phyloP scores from a whole-genome alignment of 164 flowering plant genomes.

The Nymphaea colorata region DNA sequence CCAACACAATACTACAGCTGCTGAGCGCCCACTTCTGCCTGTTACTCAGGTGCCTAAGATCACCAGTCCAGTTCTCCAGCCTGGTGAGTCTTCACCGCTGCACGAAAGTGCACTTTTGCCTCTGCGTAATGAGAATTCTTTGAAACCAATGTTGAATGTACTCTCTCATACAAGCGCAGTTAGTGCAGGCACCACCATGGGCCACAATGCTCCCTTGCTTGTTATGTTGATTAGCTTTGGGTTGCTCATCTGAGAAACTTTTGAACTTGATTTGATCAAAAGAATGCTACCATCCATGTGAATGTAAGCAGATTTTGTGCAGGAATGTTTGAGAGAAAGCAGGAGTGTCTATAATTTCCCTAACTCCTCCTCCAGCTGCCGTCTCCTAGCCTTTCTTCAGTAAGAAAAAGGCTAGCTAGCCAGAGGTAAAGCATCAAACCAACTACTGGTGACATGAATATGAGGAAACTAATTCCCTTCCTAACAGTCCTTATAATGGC shows the following conservation, averaged over 20 bases:
- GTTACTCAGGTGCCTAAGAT: background rate
- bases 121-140: background rate
- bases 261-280: background rate
- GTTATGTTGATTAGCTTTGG: background rate
- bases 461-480: too few species aligned
- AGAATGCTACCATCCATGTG: background rate
- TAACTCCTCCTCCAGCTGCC: too few species aligned
- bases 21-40: background rate
- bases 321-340: too few species aligned
- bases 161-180: background rate
- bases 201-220: background rate
- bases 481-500: too few species aligned
- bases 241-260: background rate
- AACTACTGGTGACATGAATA: background rate
- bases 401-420: too few species aligned
- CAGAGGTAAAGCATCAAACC: background rate
- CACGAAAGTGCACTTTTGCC: background rate
- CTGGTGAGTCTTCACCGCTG: background rate
- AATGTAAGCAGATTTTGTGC: too few species aligned
- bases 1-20: background rate
- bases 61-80: background rate
- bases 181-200: background rate
- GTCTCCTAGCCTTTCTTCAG: too few species aligned
- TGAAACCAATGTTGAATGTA: background rate
- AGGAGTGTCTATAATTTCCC: background rate